These are phyloP conservation scores for Chimonanthus salicifolius DNA, from an alignment of 164 flowering plant genomes.

Conservation along the genomic window DNA sequence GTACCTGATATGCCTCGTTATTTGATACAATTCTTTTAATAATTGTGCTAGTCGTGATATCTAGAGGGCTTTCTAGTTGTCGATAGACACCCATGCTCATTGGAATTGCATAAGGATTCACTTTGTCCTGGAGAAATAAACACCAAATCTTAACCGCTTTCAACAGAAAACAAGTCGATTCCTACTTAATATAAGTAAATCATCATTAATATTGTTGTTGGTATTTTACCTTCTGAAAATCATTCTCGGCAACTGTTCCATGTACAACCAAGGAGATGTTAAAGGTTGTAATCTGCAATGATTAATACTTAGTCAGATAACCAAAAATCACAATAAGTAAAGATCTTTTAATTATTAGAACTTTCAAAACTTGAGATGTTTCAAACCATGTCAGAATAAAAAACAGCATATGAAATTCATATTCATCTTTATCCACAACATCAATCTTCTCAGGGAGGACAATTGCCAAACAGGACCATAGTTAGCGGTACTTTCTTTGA, in stretches of 20 bases:
- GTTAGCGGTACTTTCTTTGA: too few species aligned
- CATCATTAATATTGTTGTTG: too few species aligned
- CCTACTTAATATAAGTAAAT: background rate
- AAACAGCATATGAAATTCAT: too few species aligned
- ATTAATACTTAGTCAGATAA: too few species aligned
- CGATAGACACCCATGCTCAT: slow-evolving; percentile 68
- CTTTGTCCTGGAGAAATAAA: slow-evolving; percentile 39
- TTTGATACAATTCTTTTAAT: slow-evolving; percentile 86
- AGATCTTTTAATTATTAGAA: too few species aligned
- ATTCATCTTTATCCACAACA: too few species aligned
- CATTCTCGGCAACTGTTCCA: slow-evolving; percentile 86
- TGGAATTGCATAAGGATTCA: slow-evolving; percentile 79
- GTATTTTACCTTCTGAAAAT: slow-evolving; percentile 53
- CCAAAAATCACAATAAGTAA: too few species aligned
- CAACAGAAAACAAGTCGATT: background rate
- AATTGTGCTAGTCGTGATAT: slow-evolving; percentile 84
- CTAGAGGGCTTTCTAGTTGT: slow-evolving; percentile 76
- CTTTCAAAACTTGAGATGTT: too few species aligned
- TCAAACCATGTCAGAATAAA: too few species aligned
- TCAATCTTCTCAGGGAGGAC: too few species aligned
- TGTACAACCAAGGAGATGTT: slow-evolving; percentile 91
- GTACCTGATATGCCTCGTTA: slow-evolving; percentile 92
- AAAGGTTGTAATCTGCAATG: slow-evolving; percentile 79
- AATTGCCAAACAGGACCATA: too few species aligned
- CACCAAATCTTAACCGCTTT: slow-evolving; percentile 7